Base-by-base conservation (phyloP, 164 flowering plant genomes). In the Magnolia officinalis region DNA sequence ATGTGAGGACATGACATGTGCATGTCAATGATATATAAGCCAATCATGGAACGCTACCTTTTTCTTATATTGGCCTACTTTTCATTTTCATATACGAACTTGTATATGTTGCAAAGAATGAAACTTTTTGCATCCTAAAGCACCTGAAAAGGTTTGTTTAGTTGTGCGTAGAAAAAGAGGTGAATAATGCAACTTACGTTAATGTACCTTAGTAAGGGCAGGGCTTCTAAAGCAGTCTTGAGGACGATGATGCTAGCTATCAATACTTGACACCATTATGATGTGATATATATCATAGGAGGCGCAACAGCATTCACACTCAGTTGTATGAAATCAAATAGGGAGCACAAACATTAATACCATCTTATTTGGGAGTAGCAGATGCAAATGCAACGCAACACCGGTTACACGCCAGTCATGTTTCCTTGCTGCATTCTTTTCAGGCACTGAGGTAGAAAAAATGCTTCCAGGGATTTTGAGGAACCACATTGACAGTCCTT, bases 171-270 rank as follows among this genome's bases (percentile, higher is more conserved):
- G 45, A n/a, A 49, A 49, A 49, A n/a, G 50, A n/a, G 16, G 7
- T 70, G n/a, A 49, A 70, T 37, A 11, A 70, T 49, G 26, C n/a
- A 20, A 64, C 29, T 50, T 24, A 19, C 1, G 11, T 14, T 10
- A 13, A 24, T 68, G 31, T 78, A 94, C 98, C 96, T 85, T 96
- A 23, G 95, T 75, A 93, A 76, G 72, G 98, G 99, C 82, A 94
- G 84, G 66, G 97, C 96, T 79, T 94, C 97, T 65, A 94, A 80
- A 75, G 98, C 95, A 80, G 98, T 94, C 87, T 94, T 96, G 63
- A 96, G 97, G 80, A 96, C 90, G 80, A 96, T 94, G 77, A 96
- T 88, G 88, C 95, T 94, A 74, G 99, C 88, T 80, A 96, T 89
- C 79, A 94, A 31, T 18, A 85, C 71, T 86, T 93, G 99, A 87